Conservation (phyloP, 345 rosid genomes). For the Tarenaya hassleriana region DNA sequence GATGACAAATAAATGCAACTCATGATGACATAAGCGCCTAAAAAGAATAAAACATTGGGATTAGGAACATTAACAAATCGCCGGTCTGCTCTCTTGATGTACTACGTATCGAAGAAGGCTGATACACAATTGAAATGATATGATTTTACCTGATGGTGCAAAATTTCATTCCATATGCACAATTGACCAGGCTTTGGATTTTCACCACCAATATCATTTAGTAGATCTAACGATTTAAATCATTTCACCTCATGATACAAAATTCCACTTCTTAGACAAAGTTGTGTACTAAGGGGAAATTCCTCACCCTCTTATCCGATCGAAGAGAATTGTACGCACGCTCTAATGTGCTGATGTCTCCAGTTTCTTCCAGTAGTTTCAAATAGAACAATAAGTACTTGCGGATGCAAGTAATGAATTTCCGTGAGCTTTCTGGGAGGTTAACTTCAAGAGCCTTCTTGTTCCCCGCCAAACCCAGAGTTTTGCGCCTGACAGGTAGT, state of each 20-base stretch:
- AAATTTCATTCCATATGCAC: conserved; percentile 9
- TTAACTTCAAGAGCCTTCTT: conserved; percentile 85
- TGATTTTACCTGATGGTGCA: conserved; percentile 15
- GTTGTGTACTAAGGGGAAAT: conserved; percentile 11
- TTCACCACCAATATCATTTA: conserved; percentile 14
- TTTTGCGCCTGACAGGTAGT: conserved; percentile 59
- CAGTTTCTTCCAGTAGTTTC: conserved; percentile 83
- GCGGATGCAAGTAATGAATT: conserved; percentile 92
- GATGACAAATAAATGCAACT: conserved; percentile 12
- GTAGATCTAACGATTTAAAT: not conserved
- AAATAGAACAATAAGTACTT: conserved; percentile 82
- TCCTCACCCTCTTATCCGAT: conserved; percentile 84
- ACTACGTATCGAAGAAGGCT: conserved; percentile 5
- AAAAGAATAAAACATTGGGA: conserved; percentile 1
- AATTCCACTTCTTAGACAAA: not conserved
- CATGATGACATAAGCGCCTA: conserved; percentile 15
- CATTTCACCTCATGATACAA: too few species aligned
- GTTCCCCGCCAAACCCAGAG: conserved; percentile 72
- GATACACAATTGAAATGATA: conserved; percentile 8
- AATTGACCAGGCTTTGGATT: conserved; percentile 14
- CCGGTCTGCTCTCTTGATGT: not conserved
- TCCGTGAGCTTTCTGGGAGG: conserved; percentile 92
- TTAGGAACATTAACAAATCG: not conserved
- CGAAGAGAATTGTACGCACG: conserved; percentile 79
- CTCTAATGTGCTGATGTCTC: conserved; percentile 73